Evolutionary conservation across 805 yeast species (phyloP), one percentile per base, ranked within the genome.

Genomic region (Yamadazyma scolyti): DNA sequence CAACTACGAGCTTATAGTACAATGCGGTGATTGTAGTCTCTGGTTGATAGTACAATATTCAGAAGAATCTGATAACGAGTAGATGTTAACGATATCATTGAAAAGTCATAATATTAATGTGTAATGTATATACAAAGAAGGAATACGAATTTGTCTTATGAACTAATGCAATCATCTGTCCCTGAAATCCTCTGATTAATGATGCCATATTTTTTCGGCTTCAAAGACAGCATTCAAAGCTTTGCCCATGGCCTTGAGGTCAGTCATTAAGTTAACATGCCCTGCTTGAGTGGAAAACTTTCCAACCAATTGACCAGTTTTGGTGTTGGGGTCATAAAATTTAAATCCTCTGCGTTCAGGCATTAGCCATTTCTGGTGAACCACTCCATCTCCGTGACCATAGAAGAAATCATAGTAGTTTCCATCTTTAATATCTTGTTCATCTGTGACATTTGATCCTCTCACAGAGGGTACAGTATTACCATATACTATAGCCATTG

Each of bases 341-440:
- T 33, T 23, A 48, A 82, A 87, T 0, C 90, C 94, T 40, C 71
- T 69, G 24, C 60, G 59, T 42, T 82, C 84, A 0, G 96, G 97
- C 75, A 88, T 74, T 28, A 84, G 57, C 82, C 88, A 82, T 40
- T 75, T 75, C 43, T 82, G 84, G 55, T 84, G 84, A 1, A 86
- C 86, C 12, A 89, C 96, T 25, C 97, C 97, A 54, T 89, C 97
- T 10, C 97, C 97, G 4, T 86, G 85, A 0, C 95, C 95, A 47
- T 85, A 88, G 45, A 72, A 76, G 46, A 86, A 82, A 45, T 84
- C 80, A 40, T 72, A 77, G 58, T 83, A 88, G 41, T 76, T 72
- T 3, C 95, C 96, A 23, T 71, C 67, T 35, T 61, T 68, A 36
- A 89, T 77, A 21, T 77, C 93, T 25, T 79, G 72, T 8, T 51